phyloP scores from a whole-genome alignment of 2,329 filamentous ascomycete species.

The Fonsecaea monophora region DNA sequence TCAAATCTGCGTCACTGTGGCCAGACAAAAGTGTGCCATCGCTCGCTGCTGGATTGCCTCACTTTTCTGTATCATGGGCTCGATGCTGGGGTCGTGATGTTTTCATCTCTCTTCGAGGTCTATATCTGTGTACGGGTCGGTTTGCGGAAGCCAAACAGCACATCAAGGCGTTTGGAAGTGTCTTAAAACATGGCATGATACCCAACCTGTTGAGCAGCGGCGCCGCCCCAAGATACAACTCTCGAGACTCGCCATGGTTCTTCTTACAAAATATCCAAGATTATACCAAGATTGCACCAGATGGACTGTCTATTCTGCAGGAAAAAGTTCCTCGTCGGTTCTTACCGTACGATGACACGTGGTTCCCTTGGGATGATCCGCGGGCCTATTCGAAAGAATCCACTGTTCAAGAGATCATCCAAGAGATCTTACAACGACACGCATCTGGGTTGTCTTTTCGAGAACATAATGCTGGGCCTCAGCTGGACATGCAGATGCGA shows the following conservation, averaged over 20 bases:
- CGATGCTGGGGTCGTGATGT: constrained; percentile 97
- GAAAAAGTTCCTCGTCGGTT: constrained; percentile 83
- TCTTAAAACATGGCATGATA: constrained; percentile 98
- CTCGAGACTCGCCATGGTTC: constrained; percentile 96
- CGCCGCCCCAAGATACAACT: constrained; percentile 88
- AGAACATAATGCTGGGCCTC: constrained; percentile 89
- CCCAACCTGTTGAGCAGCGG: constrained; percentile 90
- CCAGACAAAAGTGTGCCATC: constrained; percentile 83
- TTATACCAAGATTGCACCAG: constrained; percentile 80
- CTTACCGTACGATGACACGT: constrained; percentile 93
- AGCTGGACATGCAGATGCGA: constrained; percentile 91
- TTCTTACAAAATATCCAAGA: constrained; percentile 96
- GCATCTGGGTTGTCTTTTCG: constrained; percentile 89
- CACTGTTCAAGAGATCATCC: constrained; percentile 85
- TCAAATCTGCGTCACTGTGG: constrained; percentile 89
- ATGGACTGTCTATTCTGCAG: constrained; percentile 75
- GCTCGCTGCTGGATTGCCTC: constrained; percentile 88
- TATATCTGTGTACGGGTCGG: constrained; percentile 89
- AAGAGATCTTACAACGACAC: constrained; percentile 91
- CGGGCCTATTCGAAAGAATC: constrained; percentile 86
- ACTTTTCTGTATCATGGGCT: constrained; percentile 93
- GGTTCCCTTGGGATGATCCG: constrained; percentile 81
- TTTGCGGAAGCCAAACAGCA: constrained; percentile 91
- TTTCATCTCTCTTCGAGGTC: constrained; percentile 90
- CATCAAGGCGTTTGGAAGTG: constrained; percentile 91